phyloP scores from a whole-genome alignment of 257 asterid species.

The Nicotiana sylvestris region DNA sequence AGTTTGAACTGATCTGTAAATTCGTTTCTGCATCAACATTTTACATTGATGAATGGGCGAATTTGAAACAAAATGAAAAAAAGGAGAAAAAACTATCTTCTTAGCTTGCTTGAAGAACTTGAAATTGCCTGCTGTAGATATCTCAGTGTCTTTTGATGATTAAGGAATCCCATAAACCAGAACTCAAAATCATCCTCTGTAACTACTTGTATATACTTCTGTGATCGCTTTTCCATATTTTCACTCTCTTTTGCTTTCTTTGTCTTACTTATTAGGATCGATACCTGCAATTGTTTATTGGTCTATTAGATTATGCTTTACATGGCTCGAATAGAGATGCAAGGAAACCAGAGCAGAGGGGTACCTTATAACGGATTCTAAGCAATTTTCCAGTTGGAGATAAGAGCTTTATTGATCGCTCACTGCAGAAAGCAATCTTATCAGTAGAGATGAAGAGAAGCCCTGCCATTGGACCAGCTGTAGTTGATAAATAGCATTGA shows the following conservation, averaged over 20 bases:
- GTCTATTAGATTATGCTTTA: background rate
- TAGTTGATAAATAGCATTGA: constrained; percentile 42
- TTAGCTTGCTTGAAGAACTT: constrained; percentile 8
- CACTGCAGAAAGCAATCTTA: constrained; percentile 48
- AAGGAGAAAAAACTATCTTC: background rate
- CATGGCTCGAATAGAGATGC: background rate
- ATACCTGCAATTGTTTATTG: constrained; percentile 10
- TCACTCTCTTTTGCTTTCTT: constrained; percentile 25
- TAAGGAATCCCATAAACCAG: constrained; percentile 57
- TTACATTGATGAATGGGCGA: background rate
- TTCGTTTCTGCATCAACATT: background rate
- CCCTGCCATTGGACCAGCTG: constrained; percentile 38
- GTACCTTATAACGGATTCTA: constrained; percentile 38
- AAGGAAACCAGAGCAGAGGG: background rate
- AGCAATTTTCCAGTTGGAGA: constrained; percentile 32
- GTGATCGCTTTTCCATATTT: constrained; percentile 23
- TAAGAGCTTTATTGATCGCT: constrained; percentile 34
- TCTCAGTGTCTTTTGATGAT: constrained; percentile 31
- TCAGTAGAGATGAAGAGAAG: constrained; percentile 36
- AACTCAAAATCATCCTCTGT: constrained; percentile 43
- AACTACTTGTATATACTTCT: constrained; percentile 36
- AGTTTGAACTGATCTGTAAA: background rate
- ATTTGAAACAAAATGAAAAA: background rate
- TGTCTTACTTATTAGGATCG: constrained; percentile 33
- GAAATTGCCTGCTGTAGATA: constrained; percentile 27